These are phyloP conservation scores for Taiozyma sp. DNA, from an alignment of 1,139 yeast species.

Conservation along the genomic window DNA sequence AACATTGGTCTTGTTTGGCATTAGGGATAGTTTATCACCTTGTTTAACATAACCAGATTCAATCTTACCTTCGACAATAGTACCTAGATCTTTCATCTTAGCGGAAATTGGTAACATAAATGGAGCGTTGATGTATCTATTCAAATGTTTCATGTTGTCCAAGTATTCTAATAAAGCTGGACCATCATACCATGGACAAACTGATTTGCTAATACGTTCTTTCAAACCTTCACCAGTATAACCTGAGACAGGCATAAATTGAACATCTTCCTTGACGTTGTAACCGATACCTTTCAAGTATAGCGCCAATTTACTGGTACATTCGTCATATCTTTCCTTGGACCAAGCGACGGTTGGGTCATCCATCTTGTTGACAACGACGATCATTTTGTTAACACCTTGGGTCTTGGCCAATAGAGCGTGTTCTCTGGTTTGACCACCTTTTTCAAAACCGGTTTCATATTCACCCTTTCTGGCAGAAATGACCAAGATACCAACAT, in stretches of 20 bases:
- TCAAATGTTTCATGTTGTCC: constrained; percentile 73
- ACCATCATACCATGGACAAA: constrained; percentile 91
- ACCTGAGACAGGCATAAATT: constrained; percentile 96
- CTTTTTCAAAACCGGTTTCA: constrained; percentile 98
- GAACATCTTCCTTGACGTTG: constrained; percentile 71
- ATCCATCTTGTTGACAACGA: constrained; percentile 98
- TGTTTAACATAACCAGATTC: constrained; percentile 92
- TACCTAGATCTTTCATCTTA: constrained; percentile 95
- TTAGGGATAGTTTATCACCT: constrained; percentile 67
- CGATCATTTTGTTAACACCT: constrained; percentile 90
- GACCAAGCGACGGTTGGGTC: constrained; percentile 97
- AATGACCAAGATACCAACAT: constrained; percentile 92
- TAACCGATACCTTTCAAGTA: constrained; percentile 92
- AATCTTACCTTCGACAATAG: constrained; percentile 95
- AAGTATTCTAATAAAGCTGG: constrained; percentile 88
- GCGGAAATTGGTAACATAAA: constrained; percentile 95
- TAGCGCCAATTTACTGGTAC: constrained; percentile 71
- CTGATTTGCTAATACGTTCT: constrained; percentile 65
- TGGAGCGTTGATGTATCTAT: constrained; percentile 89
- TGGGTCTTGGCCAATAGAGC: constrained; percentile 96
- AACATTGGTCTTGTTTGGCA: constrained; percentile 85
- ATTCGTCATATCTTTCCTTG: constrained; percentile 92
- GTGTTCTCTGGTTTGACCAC: constrained; percentile 99
- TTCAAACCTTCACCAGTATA: constrained; percentile 96
- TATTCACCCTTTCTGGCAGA: constrained; percentile 99